These are phyloP conservation scores for Mycena polygramma DNA, from an alignment of 768 basidiomycete genomes.

Conservation along the genomic window DNA sequence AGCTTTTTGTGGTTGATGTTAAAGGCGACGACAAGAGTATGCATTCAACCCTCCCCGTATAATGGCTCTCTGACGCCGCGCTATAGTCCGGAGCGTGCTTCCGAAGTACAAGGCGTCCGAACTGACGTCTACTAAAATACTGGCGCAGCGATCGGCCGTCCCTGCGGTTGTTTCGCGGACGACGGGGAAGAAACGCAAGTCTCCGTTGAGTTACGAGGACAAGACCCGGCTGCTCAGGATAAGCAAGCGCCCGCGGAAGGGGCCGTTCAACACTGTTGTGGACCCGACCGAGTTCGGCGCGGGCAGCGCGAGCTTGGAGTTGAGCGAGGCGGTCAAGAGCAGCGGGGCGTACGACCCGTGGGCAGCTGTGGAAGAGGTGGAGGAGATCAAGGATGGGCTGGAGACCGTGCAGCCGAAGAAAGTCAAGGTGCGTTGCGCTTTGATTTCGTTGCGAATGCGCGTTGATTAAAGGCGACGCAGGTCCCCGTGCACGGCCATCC, in stretches of 20 bases:
- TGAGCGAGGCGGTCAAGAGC: constrained; percentile 77
- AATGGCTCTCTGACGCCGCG: not conserved
- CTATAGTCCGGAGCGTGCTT: constrained; percentile 69
- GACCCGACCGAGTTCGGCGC: constrained; percentile 71
- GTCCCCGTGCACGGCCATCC: constrained; percentile 62
- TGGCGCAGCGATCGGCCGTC: constrained; percentile 88
- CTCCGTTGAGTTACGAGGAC: constrained; percentile 52
- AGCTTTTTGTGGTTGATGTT: constrained; percentile 86
- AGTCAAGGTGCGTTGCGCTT: constrained; percentile 63
- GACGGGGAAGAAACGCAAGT: constrained; percentile 56
- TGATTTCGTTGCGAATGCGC: not conserved
- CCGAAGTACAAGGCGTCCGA: constrained; percentile 67
- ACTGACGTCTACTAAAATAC: constrained; percentile 82
- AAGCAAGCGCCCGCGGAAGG: constrained; percentile 77
- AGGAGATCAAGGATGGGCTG: constrained; percentile 52
- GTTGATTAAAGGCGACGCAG: constrained; percentile 46
- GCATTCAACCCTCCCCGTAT: constrained; percentile 34
- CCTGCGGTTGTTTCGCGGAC: constrained; percentile 83
- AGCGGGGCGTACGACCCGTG: constrained; percentile 80
- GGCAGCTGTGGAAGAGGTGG: constrained; percentile 52
- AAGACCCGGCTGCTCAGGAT: constrained; percentile 70
- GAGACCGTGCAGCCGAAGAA: constrained; percentile 57
- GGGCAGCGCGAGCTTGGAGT: constrained; percentile 67
- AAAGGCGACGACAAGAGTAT: constrained; percentile 82
- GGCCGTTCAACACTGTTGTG: constrained; percentile 78